Base-by-base conservation (phyloP, 805 yeast species). In the Candida arabinofermentans region DNA sequence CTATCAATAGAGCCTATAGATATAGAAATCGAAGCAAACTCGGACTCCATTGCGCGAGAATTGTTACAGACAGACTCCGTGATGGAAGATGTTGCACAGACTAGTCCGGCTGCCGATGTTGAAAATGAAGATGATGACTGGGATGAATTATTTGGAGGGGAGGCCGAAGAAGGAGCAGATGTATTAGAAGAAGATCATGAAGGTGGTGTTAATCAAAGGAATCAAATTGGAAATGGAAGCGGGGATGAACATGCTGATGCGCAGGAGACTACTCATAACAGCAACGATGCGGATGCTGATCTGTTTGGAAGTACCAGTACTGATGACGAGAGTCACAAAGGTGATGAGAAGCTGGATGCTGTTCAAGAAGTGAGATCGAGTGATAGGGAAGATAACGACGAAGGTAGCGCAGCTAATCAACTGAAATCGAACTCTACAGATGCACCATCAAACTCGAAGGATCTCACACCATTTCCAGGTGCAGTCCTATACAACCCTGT, bases 401-500 rank as follows among this genome's bases (percentile, higher is more conserved):
- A 54, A 9, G 52, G 45, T 5, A 54, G 48, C 4, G 35, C 43
- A 12, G 41, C 50, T 12, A 37, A 48, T n/a, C 19, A 34, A 16
- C 27, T 16, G 32, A 43, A 18, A 36, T 40, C 32, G 41, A 29
- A 10, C 30, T 39, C 27, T 22, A 24, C n/a, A n/a, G 41, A 27
- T 14, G 31, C 32, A 9, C 14, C 32, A 29, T 29, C 18, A 6
- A 19, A 17, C 10, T 7, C 32, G 5, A 29, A 29, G 10, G 32
- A 29, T 13, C 32, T 29, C 10, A 29, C 32, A 14, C 32, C 32
- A 12, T 29, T 29, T 16, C 18, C 18, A 14, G 18, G 16, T 14
- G 10, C 17, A 12, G 32, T 29, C 8, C 14, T 37, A 7, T 18
- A 37, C 5, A 24, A 24, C 78, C 33, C 83, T 10, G 66, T 72